Percentiles rank a stretch among this genome's conserved stretches.
Evolutionary conservation across 192 early-diverging fungal genomes (phyloP).

Genomic region (Backusella australiensis): DNA sequence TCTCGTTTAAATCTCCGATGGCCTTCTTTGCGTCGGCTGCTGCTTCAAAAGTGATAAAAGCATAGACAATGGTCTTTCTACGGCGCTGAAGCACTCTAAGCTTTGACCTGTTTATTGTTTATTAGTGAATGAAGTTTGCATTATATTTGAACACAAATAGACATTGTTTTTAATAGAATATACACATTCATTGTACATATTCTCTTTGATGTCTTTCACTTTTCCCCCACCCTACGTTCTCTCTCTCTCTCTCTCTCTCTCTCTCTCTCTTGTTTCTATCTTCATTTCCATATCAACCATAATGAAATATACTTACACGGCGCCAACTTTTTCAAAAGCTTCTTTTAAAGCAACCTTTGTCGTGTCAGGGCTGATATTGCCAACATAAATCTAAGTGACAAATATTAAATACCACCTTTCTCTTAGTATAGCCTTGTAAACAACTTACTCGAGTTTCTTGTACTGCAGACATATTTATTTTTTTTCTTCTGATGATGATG

Average conservation of each 20-base stretch:
- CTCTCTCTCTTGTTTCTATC: neutral
- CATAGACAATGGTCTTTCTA: constrained; percentile 74
- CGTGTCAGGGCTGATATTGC: neutral
- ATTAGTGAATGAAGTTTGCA: neutral
- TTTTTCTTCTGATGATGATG: neutral
- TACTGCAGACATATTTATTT: neutral
- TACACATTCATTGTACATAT: neutral
- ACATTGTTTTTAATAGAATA: neutral
- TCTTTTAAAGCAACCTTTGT: neutral
- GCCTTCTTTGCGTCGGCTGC: constrained; percentile 72
- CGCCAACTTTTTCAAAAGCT: neutral
- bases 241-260: neutral
- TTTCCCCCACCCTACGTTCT: neutral
- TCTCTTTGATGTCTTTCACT: neutral
- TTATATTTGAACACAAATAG: neutral
- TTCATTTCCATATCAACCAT: neutral
- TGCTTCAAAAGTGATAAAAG: constrained; percentile 85
- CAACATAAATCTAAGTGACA: neutral
- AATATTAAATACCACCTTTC: neutral
- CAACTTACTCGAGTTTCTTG: neutral
- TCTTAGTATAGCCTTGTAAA: neutral
- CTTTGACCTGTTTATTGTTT: neutral
- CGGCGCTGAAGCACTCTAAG: neutral
- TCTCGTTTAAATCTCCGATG: constrained; percentile 69
- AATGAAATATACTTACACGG: neutral